phyloP scores from a whole-genome alignment of 2,329 filamentous ascomycete species.

The Aureobasidium pullulans region DNA sequence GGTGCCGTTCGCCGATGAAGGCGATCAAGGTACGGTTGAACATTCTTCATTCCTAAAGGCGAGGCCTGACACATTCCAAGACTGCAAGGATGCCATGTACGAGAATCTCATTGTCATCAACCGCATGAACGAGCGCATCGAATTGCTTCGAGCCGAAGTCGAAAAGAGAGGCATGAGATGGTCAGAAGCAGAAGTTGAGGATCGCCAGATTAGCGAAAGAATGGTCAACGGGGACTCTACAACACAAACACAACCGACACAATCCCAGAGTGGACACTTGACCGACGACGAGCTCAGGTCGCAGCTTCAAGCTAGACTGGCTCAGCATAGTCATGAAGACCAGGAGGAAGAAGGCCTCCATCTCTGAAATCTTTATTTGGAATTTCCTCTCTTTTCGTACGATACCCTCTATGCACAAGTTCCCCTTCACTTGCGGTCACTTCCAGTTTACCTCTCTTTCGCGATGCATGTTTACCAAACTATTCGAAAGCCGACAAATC shows the following conservation, averaged over 20 bases:
- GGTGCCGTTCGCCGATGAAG: conserved; percentile 56
- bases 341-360: conserved; percentile 53
- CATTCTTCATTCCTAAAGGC: neutral
- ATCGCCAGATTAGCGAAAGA: conserved; percentile 19
- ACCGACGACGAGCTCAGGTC: conserved; percentile 53
- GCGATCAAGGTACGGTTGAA: conserved; percentile 38
- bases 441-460: neutral
- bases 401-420: neutral
- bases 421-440: neutral
- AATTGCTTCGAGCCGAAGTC: conserved; percentile 58
- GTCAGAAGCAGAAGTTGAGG: conserved; percentile 29
- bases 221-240: conserved; percentile 9
- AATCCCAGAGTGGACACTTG: conserved; percentile 39
- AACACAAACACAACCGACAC: conserved; percentile 1
- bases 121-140: conserved; percentile 60
- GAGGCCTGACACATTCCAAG: conserved; percentile 28
- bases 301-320: conserved; percentile 50
- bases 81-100: conserved; percentile 65
- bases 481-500: conserved; percentile 60
- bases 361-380: conserved; percentile 35
- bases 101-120: conserved; percentile 60
- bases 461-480: neutral
- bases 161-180: conserved; percentile 52
- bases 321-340: conserved; percentile 30
- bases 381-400: neutral